phyloP scores from a whole-genome alignment of 352 stramenopile genomes.

The Elongisporangium senticosum region DNA sequence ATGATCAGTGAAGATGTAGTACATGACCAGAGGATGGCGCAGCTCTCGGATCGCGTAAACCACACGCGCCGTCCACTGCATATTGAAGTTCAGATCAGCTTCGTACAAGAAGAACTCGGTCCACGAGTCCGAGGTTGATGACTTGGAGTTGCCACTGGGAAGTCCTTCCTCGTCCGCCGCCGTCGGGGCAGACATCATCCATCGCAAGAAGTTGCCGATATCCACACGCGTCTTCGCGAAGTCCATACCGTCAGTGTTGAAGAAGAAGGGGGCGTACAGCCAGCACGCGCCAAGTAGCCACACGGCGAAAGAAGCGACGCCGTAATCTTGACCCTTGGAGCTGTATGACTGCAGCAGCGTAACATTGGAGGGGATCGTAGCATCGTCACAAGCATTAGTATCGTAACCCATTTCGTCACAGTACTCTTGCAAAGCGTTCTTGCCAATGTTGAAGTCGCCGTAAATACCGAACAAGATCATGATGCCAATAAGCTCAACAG shows the following conservation, averaged over 20 bases:
- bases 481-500: conserved; percentile 67
- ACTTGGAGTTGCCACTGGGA: conserved; percentile 24
- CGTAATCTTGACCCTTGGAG: conserved; percentile 84
- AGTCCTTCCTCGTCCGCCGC: conserved; percentile 36
- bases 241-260: conserved; percentile 85
- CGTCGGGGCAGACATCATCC: conserved; percentile 68
- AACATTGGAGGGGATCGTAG: conserved; percentile 62
- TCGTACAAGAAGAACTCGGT: conserved; percentile 79
- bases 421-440: conserved; percentile 41
- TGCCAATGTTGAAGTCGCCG: conserved; percentile 77
- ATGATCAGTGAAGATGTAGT: conserved; percentile 72
- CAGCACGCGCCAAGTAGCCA: conserved; percentile 78
- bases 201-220: conserved; percentile 74
- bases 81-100: conserved; percentile 48
- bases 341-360: conserved; percentile 70
- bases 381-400: conserved; percentile 32
- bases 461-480: conserved; percentile 82
- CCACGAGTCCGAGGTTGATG: conserved; percentile 52
- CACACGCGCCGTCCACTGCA: conserved; percentile 59
- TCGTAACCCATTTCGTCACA: conserved; percentile 44
- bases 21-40: conserved; percentile 76
- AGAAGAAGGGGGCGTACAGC: conserved; percentile 81
- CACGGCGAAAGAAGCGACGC: conserved; percentile 83
- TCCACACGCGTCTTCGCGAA: conserved; percentile 83
- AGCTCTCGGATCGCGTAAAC: conserved; percentile 71